Evolutionary conservation across 352 stramenopile genomes (phyloP).

Genomic region (Aphanomyces astaci): DNA sequence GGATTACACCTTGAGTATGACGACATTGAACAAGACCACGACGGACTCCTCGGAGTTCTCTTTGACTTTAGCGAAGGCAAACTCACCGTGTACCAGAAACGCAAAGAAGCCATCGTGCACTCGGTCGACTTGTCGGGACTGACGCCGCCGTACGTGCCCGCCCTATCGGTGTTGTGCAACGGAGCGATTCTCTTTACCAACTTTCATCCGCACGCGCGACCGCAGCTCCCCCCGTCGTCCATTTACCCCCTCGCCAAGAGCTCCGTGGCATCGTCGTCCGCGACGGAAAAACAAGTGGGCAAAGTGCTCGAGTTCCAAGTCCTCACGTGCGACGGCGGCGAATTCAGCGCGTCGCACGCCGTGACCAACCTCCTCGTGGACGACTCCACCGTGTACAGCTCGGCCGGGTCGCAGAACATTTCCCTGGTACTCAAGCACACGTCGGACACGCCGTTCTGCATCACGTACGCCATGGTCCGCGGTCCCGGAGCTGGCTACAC

Average conservation of each 20-base stretch:
- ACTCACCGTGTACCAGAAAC: constrained; percentile 45
- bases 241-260: constrained; percentile 30
- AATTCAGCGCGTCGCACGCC: constrained; percentile 67
- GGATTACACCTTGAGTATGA: constrained; percentile 31
- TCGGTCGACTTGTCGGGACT: constrained; percentile 30
- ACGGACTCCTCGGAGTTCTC: constrained; percentile 42
- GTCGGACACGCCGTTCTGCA: constrained; percentile 68
- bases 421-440: constrained; percentile 75
- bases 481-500: constrained; percentile 72
- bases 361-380: constrained; percentile 66
- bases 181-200: constrained; percentile 51
- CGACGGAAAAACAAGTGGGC: constrained; percentile 42
- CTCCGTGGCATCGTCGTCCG: not conserved
- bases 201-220: constrained; percentile 50
- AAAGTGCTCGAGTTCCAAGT: constrained; percentile 65
- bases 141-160: constrained; percentile 42
- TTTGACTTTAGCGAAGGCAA: constrained; percentile 67
- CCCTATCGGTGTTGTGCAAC: constrained; percentile 64
- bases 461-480: constrained; percentile 63
- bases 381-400: constrained; percentile 77
- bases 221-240: constrained; percentile 39
- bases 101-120: constrained; percentile 35
- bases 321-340: constrained; percentile 59
- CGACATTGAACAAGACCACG: constrained; percentile 32
- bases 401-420: constrained; percentile 56